Evolutionary conservation across 2,329 filamentous ascomycete genomes (phyloP), one percentile per base, ranked within the genome.

Genomic region (Aspergillus sojae): DNA sequence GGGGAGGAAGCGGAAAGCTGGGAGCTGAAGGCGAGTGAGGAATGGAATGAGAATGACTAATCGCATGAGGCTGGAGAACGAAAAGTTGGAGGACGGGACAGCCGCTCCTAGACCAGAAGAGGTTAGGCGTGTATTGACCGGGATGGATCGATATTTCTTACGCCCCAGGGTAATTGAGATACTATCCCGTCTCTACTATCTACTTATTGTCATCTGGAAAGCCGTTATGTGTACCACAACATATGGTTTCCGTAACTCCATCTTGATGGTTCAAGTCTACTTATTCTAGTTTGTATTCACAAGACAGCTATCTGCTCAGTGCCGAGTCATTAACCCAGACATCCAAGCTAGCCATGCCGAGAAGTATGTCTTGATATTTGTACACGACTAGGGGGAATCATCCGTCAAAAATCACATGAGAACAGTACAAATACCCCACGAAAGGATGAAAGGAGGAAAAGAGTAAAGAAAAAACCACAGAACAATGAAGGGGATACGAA

Each of bases 371-470:
- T 58, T 67, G 53, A 58, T 70, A 68, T 68, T 70, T 68, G 61
- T 70, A 70, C 68, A 70, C 46, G 58, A 65, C 64, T 59, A 62
- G 26, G 48, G 62, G 67, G 57, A 69, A 69, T 69, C 67, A 67
- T 65, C 66, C 62, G 52, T 62, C 58, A 50, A 55, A 55, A 65
- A 64, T 65, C 63, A 68, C 43, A 65, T 55, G 43, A 46, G 56
- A 43, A 59, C 43, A 61, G 28, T 53, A 61, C 57, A 62, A 61
- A 28, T 30, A 45, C 60, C 34, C 48, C 26, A 56, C 43, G 39
- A 61, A 36, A 32, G 58, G 34, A 50, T 36, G 26, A 32, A 52
- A 52, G 46, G 34, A 55, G 53, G 32, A 60, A 56, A 46, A 58
- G 58, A 61, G 34, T 23, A 34, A 55, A 65, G 21, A 26, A 34